phyloP scores from a whole-genome alignment of 2,329 filamentous ascomycete species.

The Claviceps fusiformis region DNA sequence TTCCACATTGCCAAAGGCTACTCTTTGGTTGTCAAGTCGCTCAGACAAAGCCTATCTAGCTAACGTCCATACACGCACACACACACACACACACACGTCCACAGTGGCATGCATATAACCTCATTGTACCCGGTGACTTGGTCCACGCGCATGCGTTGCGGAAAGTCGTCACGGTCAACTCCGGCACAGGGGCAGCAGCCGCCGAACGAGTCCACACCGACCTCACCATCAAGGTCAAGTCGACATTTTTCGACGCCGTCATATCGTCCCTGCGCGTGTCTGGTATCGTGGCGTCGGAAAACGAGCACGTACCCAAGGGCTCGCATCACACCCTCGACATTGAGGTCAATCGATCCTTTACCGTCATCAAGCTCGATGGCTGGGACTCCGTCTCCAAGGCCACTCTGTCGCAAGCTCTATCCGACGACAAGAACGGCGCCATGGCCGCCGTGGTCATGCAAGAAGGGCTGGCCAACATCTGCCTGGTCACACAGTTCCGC shows the following conservation, averaged over 20 bases:
- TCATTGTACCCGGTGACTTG: constrained; percentile 39
- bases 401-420: constrained; percentile 64
- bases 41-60: constrained; percentile 4
- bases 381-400: constrained; percentile 86
- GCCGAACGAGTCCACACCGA: constrained; percentile 43
- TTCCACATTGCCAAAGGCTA: not conserved
- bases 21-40: not conserved
- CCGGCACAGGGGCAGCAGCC: constrained; percentile 32
- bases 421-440: constrained; percentile 66
- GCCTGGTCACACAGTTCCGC: constrained; percentile 67
- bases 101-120: constrained; percentile 48
- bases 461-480: constrained; percentile 73
- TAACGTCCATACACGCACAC: not conserved
- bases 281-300: constrained; percentile 39
- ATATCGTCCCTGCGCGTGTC: constrained; percentile 42
- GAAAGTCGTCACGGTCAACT: constrained; percentile 37
- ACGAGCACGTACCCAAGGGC: constrained; percentile 37
- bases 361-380: constrained; percentile 64
- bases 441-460: constrained; percentile 90
- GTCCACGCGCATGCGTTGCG: constrained; percentile 42
- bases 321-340: constrained; percentile 58
- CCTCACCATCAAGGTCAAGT: constrained; percentile 42
- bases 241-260: constrained; percentile 44
- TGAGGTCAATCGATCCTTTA: constrained; percentile 78
- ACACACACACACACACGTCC: not conserved